phyloP scores from a whole-genome alignment of 129 eudicot species.

The Mikania micrantha region DNA sequence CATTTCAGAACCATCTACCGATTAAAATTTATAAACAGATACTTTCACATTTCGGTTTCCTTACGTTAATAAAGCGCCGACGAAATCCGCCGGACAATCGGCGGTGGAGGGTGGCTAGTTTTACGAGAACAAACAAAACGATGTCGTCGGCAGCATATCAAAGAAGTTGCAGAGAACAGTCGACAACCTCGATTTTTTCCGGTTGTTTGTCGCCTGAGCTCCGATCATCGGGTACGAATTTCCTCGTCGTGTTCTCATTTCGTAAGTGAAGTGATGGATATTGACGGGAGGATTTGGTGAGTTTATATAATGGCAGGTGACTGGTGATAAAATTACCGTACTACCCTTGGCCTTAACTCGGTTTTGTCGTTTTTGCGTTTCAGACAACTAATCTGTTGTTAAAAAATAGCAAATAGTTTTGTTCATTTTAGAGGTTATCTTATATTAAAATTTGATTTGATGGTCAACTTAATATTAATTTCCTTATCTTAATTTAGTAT shows the following conservation, averaged over 20 bases:
- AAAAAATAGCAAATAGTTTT: neutral
- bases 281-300: neutral
- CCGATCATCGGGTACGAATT: conserved; percentile 38
- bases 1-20: too few species aligned
- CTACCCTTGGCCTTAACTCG: neutral
- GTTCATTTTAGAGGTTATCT: neutral
- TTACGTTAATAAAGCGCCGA: conserved; percentile 35
- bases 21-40: too few species aligned
- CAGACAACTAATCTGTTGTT: neutral
- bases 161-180: conserved; percentile 7
- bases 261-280: neutral
- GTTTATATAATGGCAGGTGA: neutral
- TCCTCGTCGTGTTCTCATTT: conserved; percentile 69
- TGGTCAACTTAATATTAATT: too few species aligned
- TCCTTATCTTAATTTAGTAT: too few species aligned
- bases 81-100: conserved; percentile 43
- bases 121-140: conserved; percentile 32
- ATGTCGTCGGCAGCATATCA: conserved; percentile 42
- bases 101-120: conserved; percentile 36
- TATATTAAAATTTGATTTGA: too few species aligned
- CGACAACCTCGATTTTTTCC: conserved; percentile 18
- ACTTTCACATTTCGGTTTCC: neutral
- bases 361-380: neutral
- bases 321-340: neutral
- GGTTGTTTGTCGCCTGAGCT: neutral